A percentile compares a stretch with the other conserved stretches of the same genome.
phyloP scores from a whole-genome alignment of 2,329 filamentous ascomycete genomes.

The Gremmenia infestans region DNA sequence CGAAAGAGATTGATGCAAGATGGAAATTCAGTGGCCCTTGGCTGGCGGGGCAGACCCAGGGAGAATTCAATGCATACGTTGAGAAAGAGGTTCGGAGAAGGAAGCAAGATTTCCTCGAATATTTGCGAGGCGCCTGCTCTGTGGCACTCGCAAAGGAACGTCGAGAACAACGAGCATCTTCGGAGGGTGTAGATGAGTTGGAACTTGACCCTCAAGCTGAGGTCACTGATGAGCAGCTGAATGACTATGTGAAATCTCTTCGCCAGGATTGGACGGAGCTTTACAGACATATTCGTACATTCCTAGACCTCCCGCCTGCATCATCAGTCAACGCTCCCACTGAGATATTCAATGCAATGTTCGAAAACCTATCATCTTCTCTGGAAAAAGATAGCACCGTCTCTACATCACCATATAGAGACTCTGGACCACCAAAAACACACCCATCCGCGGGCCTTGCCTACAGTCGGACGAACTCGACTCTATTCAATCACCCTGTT shows the following conservation, averaged over 20 bases:
- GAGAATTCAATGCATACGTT: constrained; percentile 54
- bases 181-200: constrained; percentile 32
- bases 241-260: constrained; percentile 47
- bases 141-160: constrained; percentile 38
- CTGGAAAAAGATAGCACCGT: constrained; percentile 25
- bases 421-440: constrained; percentile 50
- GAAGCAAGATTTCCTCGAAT: constrained; percentile 50
- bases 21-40: constrained; percentile 67
- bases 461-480: constrained; percentile 51
- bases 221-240: constrained; percentile 48
- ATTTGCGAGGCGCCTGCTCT: constrained; percentile 47
- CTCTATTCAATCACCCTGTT: constrained; percentile 54
- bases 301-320: constrained; percentile 49
- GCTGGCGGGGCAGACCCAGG: constrained; percentile 58
- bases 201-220: constrained; percentile 32
- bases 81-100: constrained; percentile 47
- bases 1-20: constrained; percentile 40
- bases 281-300: constrained; percentile 51
- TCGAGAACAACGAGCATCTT: constrained; percentile 33
- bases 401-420: constrained; percentile 38
- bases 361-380: not conserved
- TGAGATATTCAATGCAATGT: not conserved
- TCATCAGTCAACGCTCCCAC: not conserved
- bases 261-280: constrained; percentile 47
- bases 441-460: constrained; percentile 62